Evolutionary conservation across 345 rosid species (phyloP).

Genomic region (Theobroma cacao): DNA sequence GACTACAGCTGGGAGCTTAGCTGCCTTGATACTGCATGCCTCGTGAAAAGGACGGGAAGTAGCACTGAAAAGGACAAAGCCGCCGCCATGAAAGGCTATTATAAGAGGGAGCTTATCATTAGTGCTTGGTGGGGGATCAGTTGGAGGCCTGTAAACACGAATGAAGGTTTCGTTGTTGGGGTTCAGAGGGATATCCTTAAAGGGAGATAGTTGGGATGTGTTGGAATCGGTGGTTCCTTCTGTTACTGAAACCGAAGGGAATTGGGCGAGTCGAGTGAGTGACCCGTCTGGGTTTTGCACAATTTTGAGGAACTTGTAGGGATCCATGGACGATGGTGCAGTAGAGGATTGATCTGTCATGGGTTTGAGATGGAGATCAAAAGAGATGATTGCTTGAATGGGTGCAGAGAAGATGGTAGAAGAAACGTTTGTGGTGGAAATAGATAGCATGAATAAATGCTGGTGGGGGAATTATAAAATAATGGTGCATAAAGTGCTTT

Average conservation of each 20-base stretch:
- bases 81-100: constrained; percentile 78
- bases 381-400: background rate
- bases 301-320: constrained; percentile 53
- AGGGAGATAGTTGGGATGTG: constrained; percentile 29
- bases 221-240: constrained; percentile 23
- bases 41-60: constrained; percentile 49
- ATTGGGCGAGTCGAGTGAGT: constrained; percentile 41
- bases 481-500: background rate
- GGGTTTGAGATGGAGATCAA: background rate
- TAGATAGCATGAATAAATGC: background rate
- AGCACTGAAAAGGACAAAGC: constrained; percentile 53
- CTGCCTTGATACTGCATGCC: constrained; percentile 44
- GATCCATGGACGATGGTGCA: constrained; percentile 30
- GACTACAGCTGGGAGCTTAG: constrained; percentile 44
- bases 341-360: constrained; percentile 4
- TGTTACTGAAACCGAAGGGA: constrained; percentile 39
- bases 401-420: background rate
- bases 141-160: constrained; percentile 57
- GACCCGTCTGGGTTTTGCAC: constrained; percentile 64
- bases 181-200: constrained; percentile 64
- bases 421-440: background rate
- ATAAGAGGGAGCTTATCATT: constrained; percentile 56
- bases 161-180: constrained; percentile 44
- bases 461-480: background rate
- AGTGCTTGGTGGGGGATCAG: constrained; percentile 30